Base-by-base conservation (phyloP, 2,329 filamentous ascomycete species). In the Fusarium piperis region DNA sequence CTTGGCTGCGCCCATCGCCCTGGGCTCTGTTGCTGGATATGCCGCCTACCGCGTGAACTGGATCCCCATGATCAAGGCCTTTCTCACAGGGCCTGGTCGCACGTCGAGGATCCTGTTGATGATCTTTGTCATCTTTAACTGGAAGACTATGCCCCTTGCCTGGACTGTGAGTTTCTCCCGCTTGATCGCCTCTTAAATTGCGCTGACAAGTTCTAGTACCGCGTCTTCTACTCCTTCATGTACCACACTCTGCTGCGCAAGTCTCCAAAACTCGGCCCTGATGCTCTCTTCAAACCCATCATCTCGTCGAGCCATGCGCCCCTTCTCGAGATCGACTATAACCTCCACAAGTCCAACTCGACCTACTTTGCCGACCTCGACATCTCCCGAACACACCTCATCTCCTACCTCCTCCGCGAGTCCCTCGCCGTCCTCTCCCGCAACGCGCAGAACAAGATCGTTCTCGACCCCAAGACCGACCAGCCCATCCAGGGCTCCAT, bases 311-410 rank as follows among this genome's bases (percentile, higher is more conserved):
- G 91, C 8, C 89, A 90, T 77, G 89, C 92, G 15, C 89, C 93
- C 1, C 82, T 93, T 60, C 87, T 93, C 74, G 94, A 97, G 82
- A 94, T 91, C 76, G 95, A 97, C 83, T 94, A 94, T 84, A 95
- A 96, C 83, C 78, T 94, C 46, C 93, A 95, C 86, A 94, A 95
- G 80, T 91, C 91, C 68, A 94, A 94, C 83, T 90, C 89, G 74
- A 97, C 94, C 32, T 97, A 97, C 84, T 97, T 97, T 79, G 85
- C 90, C 72, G 94, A 97, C 81, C 90, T 97, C 72, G 94, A 97
- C 81, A 88, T 95, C 66, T 90, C 92, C 39, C 92, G 96, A 63
- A 93, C 93, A 1, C 93, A 97, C 71, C 89, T 96, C 10, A 90
- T 97, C 59, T 92, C 90, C 55, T 89, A 91, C 72, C 83, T 95